These are phyloP conservation scores for Leishmania martiniquensis DNA, from an alignment of 208 protist genomes.

Conservation along the genomic window DNA sequence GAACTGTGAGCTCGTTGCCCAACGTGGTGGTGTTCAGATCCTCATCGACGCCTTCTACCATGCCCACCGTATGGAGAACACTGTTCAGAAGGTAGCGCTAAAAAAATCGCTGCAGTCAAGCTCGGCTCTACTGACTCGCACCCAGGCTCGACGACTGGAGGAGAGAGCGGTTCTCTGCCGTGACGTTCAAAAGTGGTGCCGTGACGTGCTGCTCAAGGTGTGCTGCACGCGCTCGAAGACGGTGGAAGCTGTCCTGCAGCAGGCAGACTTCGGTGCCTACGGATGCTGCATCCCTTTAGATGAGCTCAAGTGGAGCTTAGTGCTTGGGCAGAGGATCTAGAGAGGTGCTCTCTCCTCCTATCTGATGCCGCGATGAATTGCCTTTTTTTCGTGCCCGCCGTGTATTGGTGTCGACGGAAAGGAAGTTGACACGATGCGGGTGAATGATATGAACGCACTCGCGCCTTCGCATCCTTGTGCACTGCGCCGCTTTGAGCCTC, in stretches of 20 bases:
- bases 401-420: neutral
- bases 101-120: constrained; percentile 19
- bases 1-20: constrained; percentile 66
- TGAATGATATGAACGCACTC: neutral
- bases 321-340: constrained; percentile 36
- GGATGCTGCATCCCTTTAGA: constrained; percentile 67
- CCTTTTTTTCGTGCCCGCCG: constrained; percentile 14
- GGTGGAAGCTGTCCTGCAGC: constrained; percentile 31
- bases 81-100: constrained; percentile 19
- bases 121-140: constrained; percentile 18
- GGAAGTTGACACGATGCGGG: neutral
- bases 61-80: constrained; percentile 26
- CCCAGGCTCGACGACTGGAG: constrained; percentile 18
- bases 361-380: neutral
- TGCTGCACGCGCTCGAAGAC: constrained; percentile 28
- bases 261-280: constrained; percentile 61
- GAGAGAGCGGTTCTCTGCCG: constrained; percentile 40
- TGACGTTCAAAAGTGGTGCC: constrained; percentile 58
- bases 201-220: constrained; percentile 66
- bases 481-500: neutral
- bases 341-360: neutral
- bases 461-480: neutral
- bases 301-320: constrained; percentile 75
- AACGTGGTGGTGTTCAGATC: constrained; percentile 63
- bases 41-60: constrained; percentile 64